Percentiles rank a stretch among this genome's conserved stretches.
Evolutionary conservation across 169 alveolate species (phyloP).

Genomic region (Cryptosporidium baileyi): DNA sequence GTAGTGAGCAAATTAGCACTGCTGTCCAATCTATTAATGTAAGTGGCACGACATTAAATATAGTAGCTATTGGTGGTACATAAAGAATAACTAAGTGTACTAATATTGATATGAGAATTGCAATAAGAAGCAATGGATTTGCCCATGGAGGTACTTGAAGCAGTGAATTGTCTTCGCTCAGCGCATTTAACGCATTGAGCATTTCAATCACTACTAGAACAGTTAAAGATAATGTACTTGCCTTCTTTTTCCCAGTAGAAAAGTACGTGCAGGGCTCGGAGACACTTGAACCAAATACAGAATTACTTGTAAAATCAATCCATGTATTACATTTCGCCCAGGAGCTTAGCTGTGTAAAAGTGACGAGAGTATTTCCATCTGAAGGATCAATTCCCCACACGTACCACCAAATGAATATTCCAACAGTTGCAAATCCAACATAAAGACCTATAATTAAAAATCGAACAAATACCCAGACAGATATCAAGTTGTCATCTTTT

Average conservation of each 20-base stretch:
- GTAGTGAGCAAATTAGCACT: conserved; percentile 94
- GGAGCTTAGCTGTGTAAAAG: conserved; percentile 87
- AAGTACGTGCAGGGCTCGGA: conserved; percentile 94
- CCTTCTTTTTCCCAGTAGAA: conserved; percentile 95
- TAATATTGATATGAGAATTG: conserved; percentile 87
- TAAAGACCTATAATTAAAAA: conserved; percentile 94
- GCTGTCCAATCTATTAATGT: conserved; percentile 91
- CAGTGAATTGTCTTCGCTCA: conserved; percentile 95
- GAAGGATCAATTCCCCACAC: conserved; percentile 86
- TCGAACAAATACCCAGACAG: conserved; percentile 92
- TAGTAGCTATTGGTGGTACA: conserved; percentile 90
- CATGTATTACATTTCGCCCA: conserved; percentile 90
- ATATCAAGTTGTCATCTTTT: conserved; percentile 92
- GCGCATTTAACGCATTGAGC: conserved; percentile 98
- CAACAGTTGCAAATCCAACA: conserved; percentile 98
- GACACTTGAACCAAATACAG: conserved; percentile 82
- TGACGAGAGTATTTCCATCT: conserved; percentile 94
- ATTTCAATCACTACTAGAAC: conserved; percentile 96
- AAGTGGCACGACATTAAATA: conserved; percentile 92
- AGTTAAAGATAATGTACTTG: conserved; percentile 94
- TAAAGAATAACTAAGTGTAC: conserved; percentile 93
- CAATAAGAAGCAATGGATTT: conserved; percentile 92
- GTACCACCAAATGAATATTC: conserved; percentile 95
- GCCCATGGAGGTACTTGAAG: conserved; percentile 96
- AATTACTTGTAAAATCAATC: conserved; percentile 83